Conservation (phyloP, 805 yeast genomes). For the Metschnikowia shivogae region DNA sequence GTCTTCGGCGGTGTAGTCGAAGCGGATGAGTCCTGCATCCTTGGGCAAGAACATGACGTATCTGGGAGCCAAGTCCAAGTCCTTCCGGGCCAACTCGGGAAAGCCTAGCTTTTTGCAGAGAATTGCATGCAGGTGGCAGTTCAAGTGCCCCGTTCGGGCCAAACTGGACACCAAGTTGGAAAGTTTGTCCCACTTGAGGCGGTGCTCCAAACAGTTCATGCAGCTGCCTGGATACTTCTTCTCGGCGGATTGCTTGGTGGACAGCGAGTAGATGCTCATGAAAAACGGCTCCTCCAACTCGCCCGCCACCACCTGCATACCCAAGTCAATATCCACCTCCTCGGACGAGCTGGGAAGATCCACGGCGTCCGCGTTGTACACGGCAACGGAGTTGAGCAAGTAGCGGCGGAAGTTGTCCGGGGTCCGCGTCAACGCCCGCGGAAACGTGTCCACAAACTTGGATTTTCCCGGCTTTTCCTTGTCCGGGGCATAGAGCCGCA, state of each 20-base stretch:
- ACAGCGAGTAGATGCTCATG: constrained; percentile 64
- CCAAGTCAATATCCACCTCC: constrained; percentile 34
- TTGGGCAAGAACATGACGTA: constrained; percentile 53
- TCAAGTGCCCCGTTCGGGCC: constrained; percentile 51
- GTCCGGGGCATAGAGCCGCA: constrained; percentile 64
- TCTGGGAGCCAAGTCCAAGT: constrained; percentile 29
- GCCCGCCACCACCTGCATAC: constrained; percentile 51
- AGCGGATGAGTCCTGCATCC: constrained; percentile 41
- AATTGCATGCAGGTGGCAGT: constrained; percentile 48
- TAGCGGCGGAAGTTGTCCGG: constrained; percentile 49
- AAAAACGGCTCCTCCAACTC: constrained; percentile 45
- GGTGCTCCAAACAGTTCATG: constrained; percentile 47
- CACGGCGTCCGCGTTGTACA: constrained; percentile 36
- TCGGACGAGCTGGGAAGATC: constrained; percentile 41
- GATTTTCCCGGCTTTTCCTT: constrained; percentile 24
- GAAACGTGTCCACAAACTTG: constrained; percentile 41
- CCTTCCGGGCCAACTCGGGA: constrained; percentile 22
- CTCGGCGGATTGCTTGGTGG: constrained; percentile 38
- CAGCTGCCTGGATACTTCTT: constrained; percentile 38
- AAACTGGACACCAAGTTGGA: constrained; percentile 43
- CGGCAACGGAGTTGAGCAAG: constrained; percentile 50
- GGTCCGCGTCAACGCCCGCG: constrained; percentile 43
- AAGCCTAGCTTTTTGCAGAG: constrained; percentile 54
- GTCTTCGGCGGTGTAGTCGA: constrained; percentile 39
- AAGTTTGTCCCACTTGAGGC: constrained; percentile 54